Evolutionary conservation across 306 rosid genomes (phyloP).

Genomic region (Medicago truncatula): MtrunA17r5.0-ANR NC_053044.1:26969501-26970000

Average conservation of each 20-base stretch:
- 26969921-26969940: not conserved
- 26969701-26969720: slow-evolving; percentile 25
- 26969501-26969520: slow-evolving; percentile 83
- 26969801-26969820: not conserved
- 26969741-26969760: not conserved
- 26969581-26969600: slow-evolving; percentile 83
- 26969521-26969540: slow-evolving; percentile 93
- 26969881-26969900: slow-evolving; percentile 13
- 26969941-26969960: not conserved
- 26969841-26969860: no score
- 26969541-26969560: slow-evolving; percentile 88
- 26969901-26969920: slow-evolving; percentile 15
- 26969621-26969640: slow-evolving; percentile 37
- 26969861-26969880: not conserved
- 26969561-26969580: slow-evolving; percentile 99
- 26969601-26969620: slow-evolving; percentile 42
- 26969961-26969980: no score
- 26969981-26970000: not conserved
- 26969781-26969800: not conserved
- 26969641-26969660: slow-evolving; percentile 8
- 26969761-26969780: not conserved
- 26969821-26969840: not conserved
- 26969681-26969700: not conserved
- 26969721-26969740: slow-evolving; percentile 19
- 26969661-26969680: slow-evolving; percentile 13